Conservation (phyloP, 2,329 filamentous ascomycete species). For the Furcasterigmium furcatum region DNA sequence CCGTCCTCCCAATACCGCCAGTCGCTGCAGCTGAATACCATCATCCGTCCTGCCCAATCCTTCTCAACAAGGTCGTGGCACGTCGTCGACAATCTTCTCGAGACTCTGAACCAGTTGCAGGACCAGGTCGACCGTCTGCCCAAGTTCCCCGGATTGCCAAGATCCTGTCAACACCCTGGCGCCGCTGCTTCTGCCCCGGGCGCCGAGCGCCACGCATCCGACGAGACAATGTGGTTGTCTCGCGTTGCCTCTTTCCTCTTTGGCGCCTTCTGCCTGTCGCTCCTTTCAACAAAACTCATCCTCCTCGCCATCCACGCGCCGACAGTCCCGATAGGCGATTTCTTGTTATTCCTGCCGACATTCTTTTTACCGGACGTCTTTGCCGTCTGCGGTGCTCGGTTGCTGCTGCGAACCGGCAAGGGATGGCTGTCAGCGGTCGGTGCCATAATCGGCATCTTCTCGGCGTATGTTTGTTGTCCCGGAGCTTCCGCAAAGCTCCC, state of each 20-base stretch:
- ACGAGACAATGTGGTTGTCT: neutral
- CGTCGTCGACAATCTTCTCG: too few species aligned
- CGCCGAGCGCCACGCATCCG: too few species aligned
- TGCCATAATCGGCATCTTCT: slow-evolving; percentile 15
- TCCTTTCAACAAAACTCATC: slow-evolving; percentile 21
- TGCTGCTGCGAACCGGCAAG: slow-evolving; percentile 19
- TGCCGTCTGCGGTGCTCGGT: slow-evolving; percentile 17
- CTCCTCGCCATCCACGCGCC: slow-evolving; percentile 21
- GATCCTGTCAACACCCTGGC: too few species aligned
- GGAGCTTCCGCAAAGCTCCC: neutral
- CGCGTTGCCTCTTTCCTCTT: slow-evolving; percentile 20
- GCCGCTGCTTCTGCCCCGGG: too few species aligned
- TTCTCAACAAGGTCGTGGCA: too few species aligned
- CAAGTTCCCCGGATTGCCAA: too few species aligned
- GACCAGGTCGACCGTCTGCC: too few species aligned
- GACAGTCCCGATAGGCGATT: slow-evolving; percentile 19
- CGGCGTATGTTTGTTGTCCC: slow-evolving; percentile 18
- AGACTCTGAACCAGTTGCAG: too few species aligned
- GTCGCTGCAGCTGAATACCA: too few species aligned
- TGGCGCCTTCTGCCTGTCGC: slow-evolving; percentile 21
- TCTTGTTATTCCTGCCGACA: slow-evolving; percentile 25
- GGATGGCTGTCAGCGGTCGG: slow-evolving; percentile 15
- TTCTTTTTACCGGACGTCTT: slow-evolving; percentile 24
- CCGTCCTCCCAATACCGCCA: too few species aligned
- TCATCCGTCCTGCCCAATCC: too few species aligned